Conservation (phyloP, 176 grass and related monocot genomes). For the Secale cereale region DNA sequence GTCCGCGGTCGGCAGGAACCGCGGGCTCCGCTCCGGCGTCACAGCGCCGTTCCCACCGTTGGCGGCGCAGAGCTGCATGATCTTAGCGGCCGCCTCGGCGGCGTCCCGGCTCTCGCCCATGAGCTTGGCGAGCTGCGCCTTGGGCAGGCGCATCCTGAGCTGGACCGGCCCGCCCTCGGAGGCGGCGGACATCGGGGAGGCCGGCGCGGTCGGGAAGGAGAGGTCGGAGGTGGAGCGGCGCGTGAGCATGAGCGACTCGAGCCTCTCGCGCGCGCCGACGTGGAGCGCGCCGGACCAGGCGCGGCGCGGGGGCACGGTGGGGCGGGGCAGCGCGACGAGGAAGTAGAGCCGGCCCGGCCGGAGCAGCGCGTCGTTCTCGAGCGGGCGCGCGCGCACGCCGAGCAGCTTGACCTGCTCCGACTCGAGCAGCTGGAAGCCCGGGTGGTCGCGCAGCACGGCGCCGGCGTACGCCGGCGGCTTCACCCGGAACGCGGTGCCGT, state of each 20-base stretch:
- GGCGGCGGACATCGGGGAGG: constrained; percentile 21
- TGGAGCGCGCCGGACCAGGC: constrained; percentile 80
- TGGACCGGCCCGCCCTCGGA: constrained; percentile 43
- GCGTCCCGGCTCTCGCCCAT: constrained; percentile 71
- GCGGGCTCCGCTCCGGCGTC: constrained; percentile 39
- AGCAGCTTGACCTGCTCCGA: constrained; percentile 73
- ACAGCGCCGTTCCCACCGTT: not conserved
- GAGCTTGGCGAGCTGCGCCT: constrained; percentile 66
- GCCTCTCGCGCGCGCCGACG: constrained; percentile 74
- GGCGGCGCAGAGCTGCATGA: constrained; percentile 72
- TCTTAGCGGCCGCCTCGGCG: constrained; percentile 66
- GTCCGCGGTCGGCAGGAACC: constrained; percentile 42
- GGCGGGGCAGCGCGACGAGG: constrained; percentile 67
- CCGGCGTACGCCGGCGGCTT: constrained; percentile 57
- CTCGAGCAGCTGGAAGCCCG: constrained; percentile 61
- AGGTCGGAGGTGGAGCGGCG: constrained; percentile 85
- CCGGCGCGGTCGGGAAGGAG: constrained; percentile 37
- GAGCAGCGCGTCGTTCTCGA: constrained; percentile 47
- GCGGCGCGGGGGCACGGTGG: constrained; percentile 31
- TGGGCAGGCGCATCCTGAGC: constrained; percentile 70
- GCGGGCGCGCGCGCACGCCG: constrained; percentile 59
- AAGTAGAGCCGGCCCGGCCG: constrained; percentile 75
- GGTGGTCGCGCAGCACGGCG: constrained; percentile 58
- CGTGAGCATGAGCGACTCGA: constrained; percentile 86
- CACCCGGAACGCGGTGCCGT: constrained; percentile 75